phyloP scores from a whole-genome alignment of 208 protist genomes.

The Porcisia hertigi region DNA sequence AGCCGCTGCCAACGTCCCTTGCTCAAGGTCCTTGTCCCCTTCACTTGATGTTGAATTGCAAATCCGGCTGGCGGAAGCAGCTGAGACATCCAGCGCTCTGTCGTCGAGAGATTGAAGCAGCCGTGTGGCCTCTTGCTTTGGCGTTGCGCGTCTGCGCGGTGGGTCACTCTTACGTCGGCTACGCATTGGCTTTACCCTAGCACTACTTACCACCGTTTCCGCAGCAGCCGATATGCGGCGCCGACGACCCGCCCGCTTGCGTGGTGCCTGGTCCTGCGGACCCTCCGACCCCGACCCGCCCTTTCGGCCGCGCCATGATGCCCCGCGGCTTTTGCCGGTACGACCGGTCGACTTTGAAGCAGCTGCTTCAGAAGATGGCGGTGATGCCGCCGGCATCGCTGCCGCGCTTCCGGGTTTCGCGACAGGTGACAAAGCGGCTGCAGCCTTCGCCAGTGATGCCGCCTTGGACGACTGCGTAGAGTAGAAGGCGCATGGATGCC shows the following conservation, averaged over 20 bases:
- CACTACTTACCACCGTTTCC: neutral
- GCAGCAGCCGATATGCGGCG: neutral
- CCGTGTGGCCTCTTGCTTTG: slow-evolving; percentile 14
- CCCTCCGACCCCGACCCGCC: neutral
- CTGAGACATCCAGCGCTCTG: neutral
- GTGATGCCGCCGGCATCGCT: slow-evolving; percentile 7
- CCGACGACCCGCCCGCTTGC: neutral
- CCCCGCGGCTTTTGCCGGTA: neutral
- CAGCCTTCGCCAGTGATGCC: slow-evolving; percentile 1
- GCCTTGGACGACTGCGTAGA: slow-evolving; percentile 14
- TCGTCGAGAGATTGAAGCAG: slow-evolving; percentile 12
- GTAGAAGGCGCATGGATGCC: slow-evolving; percentile 1
- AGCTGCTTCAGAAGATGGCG: neutral
- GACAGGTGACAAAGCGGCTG: neutral
- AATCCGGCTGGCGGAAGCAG: neutral
- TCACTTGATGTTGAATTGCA: neutral
- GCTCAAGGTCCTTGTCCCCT: neutral
- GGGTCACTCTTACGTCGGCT: slow-evolving; percentile 18
- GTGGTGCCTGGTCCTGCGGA: slow-evolving; percentile 4
- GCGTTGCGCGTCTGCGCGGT: slow-evolving; percentile 7
- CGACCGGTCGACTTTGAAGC: neutral
- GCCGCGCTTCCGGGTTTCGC: slow-evolving; percentile 3
- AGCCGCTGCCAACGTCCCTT: neutral
- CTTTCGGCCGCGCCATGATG: slow-evolving; percentile 7
- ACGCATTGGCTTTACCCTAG: slow-evolving; percentile 24